Evolutionary conservation across 257 asterid species (phyloP).

Genomic region (Solanum ossicruentum): DNA sequence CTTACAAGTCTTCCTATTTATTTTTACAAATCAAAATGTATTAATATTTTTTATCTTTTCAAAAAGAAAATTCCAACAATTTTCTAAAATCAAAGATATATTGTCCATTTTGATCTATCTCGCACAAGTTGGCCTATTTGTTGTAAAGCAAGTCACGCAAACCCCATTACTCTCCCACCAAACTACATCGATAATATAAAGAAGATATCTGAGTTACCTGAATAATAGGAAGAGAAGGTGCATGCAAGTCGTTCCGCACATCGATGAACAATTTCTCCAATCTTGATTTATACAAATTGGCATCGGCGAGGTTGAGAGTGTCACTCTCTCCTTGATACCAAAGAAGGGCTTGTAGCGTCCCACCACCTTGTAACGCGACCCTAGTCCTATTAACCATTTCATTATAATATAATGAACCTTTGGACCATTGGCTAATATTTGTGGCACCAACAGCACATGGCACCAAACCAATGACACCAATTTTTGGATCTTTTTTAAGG

Average conservation of each 20-base stretch:
- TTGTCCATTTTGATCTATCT: not conserved
- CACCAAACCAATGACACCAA: not conserved
- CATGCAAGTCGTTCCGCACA: not conserved
- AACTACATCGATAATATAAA: not conserved
- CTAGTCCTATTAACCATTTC: not conserved
- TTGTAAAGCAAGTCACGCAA: not conserved
- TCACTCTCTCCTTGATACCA: slow-evolving; percentile 6
- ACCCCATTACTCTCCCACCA: not conserved
- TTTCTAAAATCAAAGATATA: not conserved
- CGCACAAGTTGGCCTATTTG: not conserved
- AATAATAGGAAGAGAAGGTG: not conserved
- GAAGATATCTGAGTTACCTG: not conserved
- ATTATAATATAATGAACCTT: not conserved
- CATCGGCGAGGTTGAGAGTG: not conserved
- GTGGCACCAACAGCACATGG: slow-evolving; percentile 6
- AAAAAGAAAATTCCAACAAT: not conserved
- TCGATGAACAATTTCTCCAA: not conserved
- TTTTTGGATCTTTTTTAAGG: not conserved
- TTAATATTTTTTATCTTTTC: not conserved
- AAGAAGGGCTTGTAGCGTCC: not conserved
- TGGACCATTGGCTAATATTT: not conserved
- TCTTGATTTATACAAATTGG: not conserved
- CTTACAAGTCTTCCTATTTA: not conserved
- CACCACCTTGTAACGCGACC: not conserved
- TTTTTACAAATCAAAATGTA: not conserved